Conservation (phyloP, 495 filamentous ascomycete species). For the Penicillium verhagenii region DNA sequence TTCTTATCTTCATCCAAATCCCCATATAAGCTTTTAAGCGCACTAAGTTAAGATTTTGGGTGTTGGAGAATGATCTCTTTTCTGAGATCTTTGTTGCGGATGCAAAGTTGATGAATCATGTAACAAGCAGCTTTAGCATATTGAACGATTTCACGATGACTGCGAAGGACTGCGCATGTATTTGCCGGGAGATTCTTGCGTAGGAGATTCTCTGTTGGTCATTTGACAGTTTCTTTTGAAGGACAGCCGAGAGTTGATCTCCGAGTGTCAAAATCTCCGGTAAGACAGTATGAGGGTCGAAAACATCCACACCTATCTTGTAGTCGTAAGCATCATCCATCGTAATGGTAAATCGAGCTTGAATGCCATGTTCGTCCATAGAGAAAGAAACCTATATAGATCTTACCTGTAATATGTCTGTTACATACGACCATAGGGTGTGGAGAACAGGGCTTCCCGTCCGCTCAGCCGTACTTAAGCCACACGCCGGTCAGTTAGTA, state of each 20-base stretch:
- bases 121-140: slow-evolving; percentile 31
- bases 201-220: background rate
- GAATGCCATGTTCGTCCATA: background rate
- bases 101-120: slow-evolving; percentile 21
- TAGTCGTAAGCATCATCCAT: background rate
- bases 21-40: slow-evolving; percentile 6
- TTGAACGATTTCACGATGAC: slow-evolving; percentile 32
- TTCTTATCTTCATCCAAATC: slow-evolving; percentile 11
- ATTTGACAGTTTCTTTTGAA: background rate
- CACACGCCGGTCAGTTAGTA: no score
- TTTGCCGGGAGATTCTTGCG: background rate
- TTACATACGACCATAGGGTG: no score
- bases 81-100: slow-evolving; percentile 16
- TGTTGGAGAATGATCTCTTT: slow-evolving; percentile 33
- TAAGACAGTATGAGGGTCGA: background rate
- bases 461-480: no score
- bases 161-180: slow-evolving; percentile 10
- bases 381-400: no score
- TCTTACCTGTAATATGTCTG: no score
- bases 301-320: background rate
- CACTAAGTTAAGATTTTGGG: slow-evolving; percentile 27
- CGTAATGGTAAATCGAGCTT: background rate
- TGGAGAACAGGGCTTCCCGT: no score
- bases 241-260: background rate
- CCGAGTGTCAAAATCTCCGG: slow-evolving; percentile 2